A percentile compares a stretch with the other conserved stretches of the same genome.
phyloP scores from a whole-genome alignment of 148 eudicot genomes.

The Pouteria glomerata region DNA sequence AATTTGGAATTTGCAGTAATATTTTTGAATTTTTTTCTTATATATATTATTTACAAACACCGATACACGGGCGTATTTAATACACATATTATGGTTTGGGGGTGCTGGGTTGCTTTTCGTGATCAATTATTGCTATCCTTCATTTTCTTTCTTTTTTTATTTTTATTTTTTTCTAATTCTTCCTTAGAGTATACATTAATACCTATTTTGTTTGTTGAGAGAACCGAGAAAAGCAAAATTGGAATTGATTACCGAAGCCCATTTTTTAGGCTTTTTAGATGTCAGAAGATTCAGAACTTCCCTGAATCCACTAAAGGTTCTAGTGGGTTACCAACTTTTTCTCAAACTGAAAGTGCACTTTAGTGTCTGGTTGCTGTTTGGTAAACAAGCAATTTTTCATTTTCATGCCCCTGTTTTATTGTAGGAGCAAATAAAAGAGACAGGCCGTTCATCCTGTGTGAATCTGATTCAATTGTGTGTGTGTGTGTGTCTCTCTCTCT shows the following conservation, averaged over 20 bases:
- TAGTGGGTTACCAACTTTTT: neutral
- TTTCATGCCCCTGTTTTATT: neutral
- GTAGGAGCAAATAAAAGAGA: neutral
- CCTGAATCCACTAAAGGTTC: neutral
- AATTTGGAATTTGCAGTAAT: neutral
- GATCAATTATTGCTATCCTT: neutral
- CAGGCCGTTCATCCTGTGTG: neutral
- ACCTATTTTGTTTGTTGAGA: neutral
- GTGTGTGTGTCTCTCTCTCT: no score
- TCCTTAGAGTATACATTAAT: neutral
- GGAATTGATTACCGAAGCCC: neutral
- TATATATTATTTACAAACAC: no score
- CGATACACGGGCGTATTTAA: no score
- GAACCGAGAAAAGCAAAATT: neutral
- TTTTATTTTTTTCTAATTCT: neutral
- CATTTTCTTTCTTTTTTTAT: neutral
- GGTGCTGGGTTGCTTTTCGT: neutral
- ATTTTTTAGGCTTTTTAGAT: neutral
- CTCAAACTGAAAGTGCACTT: neutral
- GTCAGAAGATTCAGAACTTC: neutral
- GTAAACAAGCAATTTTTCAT: conserved; percentile 1
- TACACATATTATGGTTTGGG: no score
- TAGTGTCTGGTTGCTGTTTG: conserved; percentile 10
- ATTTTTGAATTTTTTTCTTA: neutral
- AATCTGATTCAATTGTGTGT: neutral